Conservation (phyloP, 768 basidiomycete species). For the Kockovaella imperatae region DNA sequence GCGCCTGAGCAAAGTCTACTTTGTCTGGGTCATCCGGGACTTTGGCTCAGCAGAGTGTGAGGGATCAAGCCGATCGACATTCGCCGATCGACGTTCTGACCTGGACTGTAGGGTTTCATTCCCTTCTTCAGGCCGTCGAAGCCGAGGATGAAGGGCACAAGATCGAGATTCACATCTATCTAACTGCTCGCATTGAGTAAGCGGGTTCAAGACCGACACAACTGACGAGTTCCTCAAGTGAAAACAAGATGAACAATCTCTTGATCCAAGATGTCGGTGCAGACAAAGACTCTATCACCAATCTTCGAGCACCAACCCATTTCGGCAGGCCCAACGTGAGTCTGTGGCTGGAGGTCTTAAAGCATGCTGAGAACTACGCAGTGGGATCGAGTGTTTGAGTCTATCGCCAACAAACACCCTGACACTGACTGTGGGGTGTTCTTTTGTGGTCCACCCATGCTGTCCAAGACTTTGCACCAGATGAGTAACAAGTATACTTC, state of each 20-base stretch:
- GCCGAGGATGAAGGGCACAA: conserved; percentile 76
- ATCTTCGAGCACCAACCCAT: conserved; percentile 82
- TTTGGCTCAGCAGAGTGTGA: conserved; percentile 54
- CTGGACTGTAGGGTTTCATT: conserved; percentile 58
- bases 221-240: conserved; percentile 53
- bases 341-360: conserved; percentile 45
- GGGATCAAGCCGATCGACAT: not conserved
- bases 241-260: conserved; percentile 90
- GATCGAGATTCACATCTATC: conserved; percentile 84
- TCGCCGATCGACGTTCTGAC: not conserved
- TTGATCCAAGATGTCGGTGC: conserved; percentile 87
- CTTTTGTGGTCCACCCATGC: conserved; percentile 74
- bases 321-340: conserved; percentile 70
- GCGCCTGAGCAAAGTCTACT: conserved; percentile 71
- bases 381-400: conserved; percentile 46
- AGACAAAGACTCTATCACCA: conserved; percentile 83
- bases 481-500: conserved; percentile 80
- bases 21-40: conserved; percentile 92
- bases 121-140: conserved; percentile 82
- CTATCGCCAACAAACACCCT: conserved; percentile 71
- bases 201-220: too few species aligned
- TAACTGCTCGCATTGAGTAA: conserved; percentile 51
- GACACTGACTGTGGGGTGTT: conserved; percentile 84
- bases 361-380: conserved; percentile 9
- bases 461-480: conserved; percentile 63